Conservation (phyloP, 1,284 basidiomycete species). For the Leccinum variabile region DNA sequence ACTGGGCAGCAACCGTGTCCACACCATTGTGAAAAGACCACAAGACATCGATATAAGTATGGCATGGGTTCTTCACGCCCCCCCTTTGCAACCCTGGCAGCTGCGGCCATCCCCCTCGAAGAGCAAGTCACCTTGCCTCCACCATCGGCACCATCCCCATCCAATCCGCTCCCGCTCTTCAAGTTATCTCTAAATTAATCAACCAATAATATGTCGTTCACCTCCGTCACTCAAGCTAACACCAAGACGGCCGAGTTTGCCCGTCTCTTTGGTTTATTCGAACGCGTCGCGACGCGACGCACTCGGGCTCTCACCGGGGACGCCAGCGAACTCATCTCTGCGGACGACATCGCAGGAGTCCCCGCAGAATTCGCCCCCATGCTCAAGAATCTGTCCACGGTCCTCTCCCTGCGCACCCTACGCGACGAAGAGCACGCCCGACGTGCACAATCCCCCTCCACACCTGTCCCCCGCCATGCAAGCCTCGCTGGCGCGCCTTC, state of each 20-base stretch:
- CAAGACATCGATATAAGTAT: constrained; percentile 26
- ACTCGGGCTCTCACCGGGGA: constrained; percentile 26
- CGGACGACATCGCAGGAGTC: constrained; percentile 37
- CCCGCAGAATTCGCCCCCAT: constrained; percentile 48
- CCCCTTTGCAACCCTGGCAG: constrained; percentile 9
- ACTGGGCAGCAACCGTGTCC: constrained; percentile 21
- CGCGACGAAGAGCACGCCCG: constrained; percentile 17
- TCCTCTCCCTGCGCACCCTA: constrained; percentile 37
- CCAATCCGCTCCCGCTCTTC: background rate
- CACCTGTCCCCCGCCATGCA: constrained; percentile 28
- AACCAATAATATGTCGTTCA: constrained; percentile 20
- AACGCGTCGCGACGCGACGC: constrained; percentile 46
- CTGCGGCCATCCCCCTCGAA: constrained; percentile 4
- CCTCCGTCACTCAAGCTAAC: constrained; percentile 18
- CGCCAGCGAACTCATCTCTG: constrained; percentile 21
- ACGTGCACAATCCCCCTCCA: constrained; percentile 17
- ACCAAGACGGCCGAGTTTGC: constrained; percentile 50
- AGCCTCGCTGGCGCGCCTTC: constrained; percentile 27
- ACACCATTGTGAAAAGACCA: constrained; percentile 13
- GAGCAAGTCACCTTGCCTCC: background rate
- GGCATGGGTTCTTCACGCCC: background rate
- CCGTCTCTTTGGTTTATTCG: constrained; percentile 53
- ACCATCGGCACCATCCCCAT: background rate
- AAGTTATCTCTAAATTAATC: constrained; percentile 4
- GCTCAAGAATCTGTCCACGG: constrained; percentile 43